Percentiles rank a stretch among this genome's conserved stretches.
Evolutionary conservation across 371 early-diverging fungal species (phyloP).

Genomic region (Polyrhizophydium stewartii): DNA sequence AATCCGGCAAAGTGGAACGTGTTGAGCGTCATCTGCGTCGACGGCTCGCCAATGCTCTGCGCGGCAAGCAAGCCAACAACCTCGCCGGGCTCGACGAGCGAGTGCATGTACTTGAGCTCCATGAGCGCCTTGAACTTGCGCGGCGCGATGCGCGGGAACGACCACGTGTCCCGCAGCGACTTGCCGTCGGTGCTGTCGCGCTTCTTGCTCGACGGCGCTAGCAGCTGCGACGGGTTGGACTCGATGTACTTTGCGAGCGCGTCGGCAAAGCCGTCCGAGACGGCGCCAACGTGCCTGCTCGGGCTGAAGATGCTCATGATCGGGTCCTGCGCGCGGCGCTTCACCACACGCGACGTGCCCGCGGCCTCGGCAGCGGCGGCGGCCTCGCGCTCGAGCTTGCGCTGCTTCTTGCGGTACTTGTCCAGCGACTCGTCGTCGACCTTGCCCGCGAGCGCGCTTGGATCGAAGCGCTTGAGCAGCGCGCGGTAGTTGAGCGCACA

Average conservation of each 20-base stretch:
- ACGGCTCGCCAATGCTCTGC: slow-evolving; percentile 99
- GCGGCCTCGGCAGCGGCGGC: neutral
- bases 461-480: slow-evolving; percentile 75
- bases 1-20: slow-evolving; percentile 99
- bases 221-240: slow-evolving; percentile 59
- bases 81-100: slow-evolving; percentile 97
- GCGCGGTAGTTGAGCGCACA: slow-evolving; percentile 87
- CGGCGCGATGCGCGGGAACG: slow-evolving; percentile 8
- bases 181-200: slow-evolving; percentile 19
- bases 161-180: neutral
- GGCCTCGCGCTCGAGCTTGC: slow-evolving; percentile 53
- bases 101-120: slow-evolving; percentile 90
- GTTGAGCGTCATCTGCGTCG: slow-evolving; percentile 99
- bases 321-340: slow-evolving; percentile 37
- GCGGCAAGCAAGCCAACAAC: slow-evolving; percentile 98
- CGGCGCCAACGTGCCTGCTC: slow-evolving; percentile 80
- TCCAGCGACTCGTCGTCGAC: slow-evolving; percentile 78
- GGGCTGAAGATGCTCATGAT: slow-evolving; percentile 78
- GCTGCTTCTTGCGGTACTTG: slow-evolving; percentile 58
- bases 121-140: slow-evolving; percentile 82
- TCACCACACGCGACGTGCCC: neutral
- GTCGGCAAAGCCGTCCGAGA: slow-evolving; percentile 79
- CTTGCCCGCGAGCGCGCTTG: slow-evolving; percentile 58
- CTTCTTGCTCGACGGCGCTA: slow-evolving; percentile 9
- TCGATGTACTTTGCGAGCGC: slow-evolving; percentile 66